Conservation (phyloP, 257 asterid genomes). For the Solanum bukasovii region DNA sequence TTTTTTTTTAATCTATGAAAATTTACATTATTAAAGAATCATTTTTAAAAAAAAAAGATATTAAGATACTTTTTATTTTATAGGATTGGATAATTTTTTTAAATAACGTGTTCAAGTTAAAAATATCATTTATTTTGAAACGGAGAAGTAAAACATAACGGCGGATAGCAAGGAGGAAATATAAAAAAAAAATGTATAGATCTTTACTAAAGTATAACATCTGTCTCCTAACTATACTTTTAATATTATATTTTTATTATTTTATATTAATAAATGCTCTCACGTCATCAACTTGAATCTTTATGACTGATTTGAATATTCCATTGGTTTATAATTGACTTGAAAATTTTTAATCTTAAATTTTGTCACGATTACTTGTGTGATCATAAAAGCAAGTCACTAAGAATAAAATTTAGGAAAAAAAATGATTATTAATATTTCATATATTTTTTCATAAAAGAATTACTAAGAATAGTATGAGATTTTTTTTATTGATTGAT, state of each 20-base stretch:
- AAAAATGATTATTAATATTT: no score
- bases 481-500: neutral
- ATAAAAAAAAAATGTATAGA: no score
- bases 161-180: neutral
- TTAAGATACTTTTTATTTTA: no score
- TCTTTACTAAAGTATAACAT: neutral
- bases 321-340: neutral
- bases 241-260: no score
- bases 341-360: neutral
- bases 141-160: neutral
- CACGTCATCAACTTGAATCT: neutral
- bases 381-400: neutral
- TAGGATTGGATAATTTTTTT: no score
- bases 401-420: neutral
- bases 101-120: no score
- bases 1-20: no score
- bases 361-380: neutral
- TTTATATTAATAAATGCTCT: neutral
- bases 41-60: rapidly evolving
- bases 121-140: no score
- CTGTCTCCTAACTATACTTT: neutral
- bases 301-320: no score
- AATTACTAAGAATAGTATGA: neutral
- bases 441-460: neutral
- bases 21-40: neutral